Conservation (phyloP, 768 basidiomycete species). For the Mycena albidolilacea region DNA sequence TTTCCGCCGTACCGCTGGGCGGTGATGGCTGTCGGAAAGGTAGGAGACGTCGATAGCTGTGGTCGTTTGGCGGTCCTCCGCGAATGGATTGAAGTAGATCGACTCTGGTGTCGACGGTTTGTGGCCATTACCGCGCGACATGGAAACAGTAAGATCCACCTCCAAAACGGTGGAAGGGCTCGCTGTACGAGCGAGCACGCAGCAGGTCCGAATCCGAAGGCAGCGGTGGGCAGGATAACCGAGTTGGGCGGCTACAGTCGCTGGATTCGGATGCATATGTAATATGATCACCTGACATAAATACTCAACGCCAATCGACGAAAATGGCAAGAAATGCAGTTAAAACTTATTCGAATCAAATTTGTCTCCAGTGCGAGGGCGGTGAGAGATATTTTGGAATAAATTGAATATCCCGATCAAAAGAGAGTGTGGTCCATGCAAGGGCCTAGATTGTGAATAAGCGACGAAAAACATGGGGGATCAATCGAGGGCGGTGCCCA, state of each 20-base stretch:
- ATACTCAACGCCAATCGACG: constrained; percentile 3
- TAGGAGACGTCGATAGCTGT: constrained; percentile 34
- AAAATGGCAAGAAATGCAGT: not conserved
- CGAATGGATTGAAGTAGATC: constrained; percentile 41
- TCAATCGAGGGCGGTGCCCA: too few relatives aligned
- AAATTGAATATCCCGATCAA: too few relatives aligned
- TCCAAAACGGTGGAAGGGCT: not conserved
- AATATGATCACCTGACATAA: not conserved
- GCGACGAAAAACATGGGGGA: too few relatives aligned
- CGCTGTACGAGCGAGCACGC: not conserved
- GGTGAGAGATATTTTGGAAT: too few relatives aligned
- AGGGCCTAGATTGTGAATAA: too few relatives aligned
- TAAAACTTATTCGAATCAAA: too few relatives aligned
- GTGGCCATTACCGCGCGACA: constrained; percentile 23
- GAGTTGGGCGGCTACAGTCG: not conserved
- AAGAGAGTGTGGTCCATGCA: too few relatives aligned
- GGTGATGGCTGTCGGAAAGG: constrained; percentile 22
- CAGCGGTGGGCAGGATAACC: not conserved
- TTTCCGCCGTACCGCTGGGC: constrained; percentile 28
- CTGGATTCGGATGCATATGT: not conserved
- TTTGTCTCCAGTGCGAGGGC: too few relatives aligned
- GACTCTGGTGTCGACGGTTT: constrained; percentile 37
- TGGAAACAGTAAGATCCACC: not conserved
- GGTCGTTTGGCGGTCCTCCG: constrained; percentile 33
- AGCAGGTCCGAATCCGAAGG: too few relatives aligned